Percentiles rank a stretch among this genome's conserved stretches.
Conservation (phyloP, 2,329 filamentous ascomycete species). For the Aureobasidium sp. region DNA sequence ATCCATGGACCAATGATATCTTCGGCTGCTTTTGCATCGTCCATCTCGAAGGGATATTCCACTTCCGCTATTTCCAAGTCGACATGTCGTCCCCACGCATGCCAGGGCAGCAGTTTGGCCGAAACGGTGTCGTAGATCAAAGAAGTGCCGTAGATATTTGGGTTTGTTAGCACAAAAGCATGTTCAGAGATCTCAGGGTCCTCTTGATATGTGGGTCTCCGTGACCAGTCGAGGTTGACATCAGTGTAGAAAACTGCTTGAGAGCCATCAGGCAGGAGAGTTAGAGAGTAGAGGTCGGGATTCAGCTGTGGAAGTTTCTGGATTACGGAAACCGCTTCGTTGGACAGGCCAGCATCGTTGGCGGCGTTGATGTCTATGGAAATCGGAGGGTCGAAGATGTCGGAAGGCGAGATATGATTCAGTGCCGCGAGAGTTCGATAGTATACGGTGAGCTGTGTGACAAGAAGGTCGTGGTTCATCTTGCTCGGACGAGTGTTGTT, state of each 20-base stretch:
- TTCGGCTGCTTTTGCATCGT: slow-evolving; percentile 2
- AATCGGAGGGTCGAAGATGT: slow-evolving; percentile 1
- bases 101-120: not conserved
- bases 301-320: slow-evolving; percentile 5
- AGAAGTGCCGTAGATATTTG: not conserved
- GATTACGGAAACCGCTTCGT: not conserved
- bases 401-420: not conserved
- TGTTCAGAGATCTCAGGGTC: not conserved
- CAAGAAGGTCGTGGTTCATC: not conserved
- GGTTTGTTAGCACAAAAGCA: slow-evolving; percentile 11
- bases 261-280: not conserved
- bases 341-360: not conserved
- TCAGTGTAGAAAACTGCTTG: not conserved
- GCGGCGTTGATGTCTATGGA: not conserved
- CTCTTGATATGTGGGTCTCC: not conserved
- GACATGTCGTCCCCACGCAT: not conserved
- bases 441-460: not conserved
- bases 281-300: not conserved
- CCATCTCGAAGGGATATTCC: not conserved
- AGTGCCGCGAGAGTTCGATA: slow-evolving; percentile 13
- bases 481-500: no score
- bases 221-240: not conserved
- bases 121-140: slow-evolving; percentile 12
- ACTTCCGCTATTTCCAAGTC: not conserved
- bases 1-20: slow-evolving; percentile 7